Percentiles rank a stretch among this genome's conserved stretches.
phyloP scores from a whole-genome alignment of 1,139 yeast species.

The Hansenula anomala region DNA sequence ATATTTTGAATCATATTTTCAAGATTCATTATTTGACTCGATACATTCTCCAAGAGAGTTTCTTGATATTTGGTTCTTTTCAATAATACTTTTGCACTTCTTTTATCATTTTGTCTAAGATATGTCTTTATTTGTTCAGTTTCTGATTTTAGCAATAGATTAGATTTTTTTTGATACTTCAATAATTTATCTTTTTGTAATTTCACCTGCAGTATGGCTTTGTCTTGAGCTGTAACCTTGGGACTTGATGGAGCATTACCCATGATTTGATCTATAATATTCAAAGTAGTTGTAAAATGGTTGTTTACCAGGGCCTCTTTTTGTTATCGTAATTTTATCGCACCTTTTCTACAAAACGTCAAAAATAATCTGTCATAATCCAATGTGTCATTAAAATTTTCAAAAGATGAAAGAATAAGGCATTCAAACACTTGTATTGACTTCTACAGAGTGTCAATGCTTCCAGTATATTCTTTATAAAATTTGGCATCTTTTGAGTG shows the following conservation, averaged over 20 bases:
- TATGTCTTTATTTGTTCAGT: constrained; percentile 23
- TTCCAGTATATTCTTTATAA: too few relatives aligned
- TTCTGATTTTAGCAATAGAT: constrained; percentile 41
- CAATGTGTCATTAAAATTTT: too few relatives aligned
- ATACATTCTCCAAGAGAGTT: constrained; percentile 60
- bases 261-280: too few relatives aligned
- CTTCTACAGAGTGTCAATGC: too few relatives aligned
- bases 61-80: constrained; percentile 81
- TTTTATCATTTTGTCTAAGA: constrained; percentile 21
- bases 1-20: constrained; percentile 71
- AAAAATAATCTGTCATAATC: too few relatives aligned
- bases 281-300: too few relatives aligned
- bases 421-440: too few relatives aligned
- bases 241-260: constrained; percentile 39
- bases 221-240: constrained; percentile 75
- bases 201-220: constrained; percentile 80
- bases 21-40: constrained; percentile 70
- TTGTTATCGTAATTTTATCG: too few relatives aligned
- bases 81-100: constrained; percentile 60
- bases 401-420: too few relatives aligned
- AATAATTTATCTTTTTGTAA: constrained; percentile 81
- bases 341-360: too few relatives aligned
- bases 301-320: too few relatives aligned
- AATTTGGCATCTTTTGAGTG: too few relatives aligned
- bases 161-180: constrained; percentile 65